A percentile compares a stretch with the other conserved stretches of the same genome.
Evolutionary conservation across 352 stramenopile species (phyloP).

Genomic region (Phytophthora ohioensis): DNA sequence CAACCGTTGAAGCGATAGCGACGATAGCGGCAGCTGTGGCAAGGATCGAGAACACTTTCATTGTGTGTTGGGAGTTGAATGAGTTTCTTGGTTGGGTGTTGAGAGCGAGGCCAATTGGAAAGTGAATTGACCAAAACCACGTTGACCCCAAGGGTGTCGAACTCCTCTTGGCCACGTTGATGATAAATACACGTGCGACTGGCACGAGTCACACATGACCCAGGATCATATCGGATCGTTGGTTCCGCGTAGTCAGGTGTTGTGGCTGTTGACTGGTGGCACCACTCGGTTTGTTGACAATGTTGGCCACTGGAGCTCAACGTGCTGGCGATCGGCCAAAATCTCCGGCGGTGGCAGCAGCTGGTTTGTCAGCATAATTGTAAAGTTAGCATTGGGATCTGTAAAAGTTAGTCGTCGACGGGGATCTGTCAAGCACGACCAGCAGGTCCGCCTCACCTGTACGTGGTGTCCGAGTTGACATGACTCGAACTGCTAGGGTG

Average conservation of each 20-base stretch:
- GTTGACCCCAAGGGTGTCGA: no score
- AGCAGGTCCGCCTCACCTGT: slow-evolving; percentile 24
- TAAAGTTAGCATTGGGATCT: background rate
- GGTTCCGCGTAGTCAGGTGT: slow-evolving; percentile 17
- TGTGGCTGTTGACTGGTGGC: slow-evolving; percentile 21
- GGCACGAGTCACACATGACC: slow-evolving; percentile 13
- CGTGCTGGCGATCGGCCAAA: slow-evolving; percentile 16
- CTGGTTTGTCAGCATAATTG: background rate
- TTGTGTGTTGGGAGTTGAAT: background rate
- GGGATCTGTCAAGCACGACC: slow-evolving; percentile 27
- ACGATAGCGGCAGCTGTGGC: slow-evolving; percentile 6
- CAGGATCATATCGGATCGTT: slow-evolving; percentile 14
- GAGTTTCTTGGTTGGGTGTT: slow-evolving; percentile 2
- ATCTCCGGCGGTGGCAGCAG: slow-evolving; percentile 6
- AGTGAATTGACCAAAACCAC: slow-evolving; percentile 1
- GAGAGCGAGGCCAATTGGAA: slow-evolving; percentile 20
- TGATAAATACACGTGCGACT: slow-evolving; percentile 3
- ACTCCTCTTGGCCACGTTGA: no score
- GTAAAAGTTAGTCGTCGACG: slow-evolving; percentile 28
- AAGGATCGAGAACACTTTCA: slow-evolving; percentile 32
- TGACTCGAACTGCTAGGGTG: slow-evolving; percentile 16
- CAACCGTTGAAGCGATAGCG: slow-evolving; percentile 15
- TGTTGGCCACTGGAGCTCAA: slow-evolving; percentile 3
- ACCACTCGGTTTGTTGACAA: slow-evolving; percentile 5
- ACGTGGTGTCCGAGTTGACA: slow-evolving; percentile 12